phyloP scores from a whole-genome alignment of 164 flowering plant species.

The Taxillus chinensis region DNA sequence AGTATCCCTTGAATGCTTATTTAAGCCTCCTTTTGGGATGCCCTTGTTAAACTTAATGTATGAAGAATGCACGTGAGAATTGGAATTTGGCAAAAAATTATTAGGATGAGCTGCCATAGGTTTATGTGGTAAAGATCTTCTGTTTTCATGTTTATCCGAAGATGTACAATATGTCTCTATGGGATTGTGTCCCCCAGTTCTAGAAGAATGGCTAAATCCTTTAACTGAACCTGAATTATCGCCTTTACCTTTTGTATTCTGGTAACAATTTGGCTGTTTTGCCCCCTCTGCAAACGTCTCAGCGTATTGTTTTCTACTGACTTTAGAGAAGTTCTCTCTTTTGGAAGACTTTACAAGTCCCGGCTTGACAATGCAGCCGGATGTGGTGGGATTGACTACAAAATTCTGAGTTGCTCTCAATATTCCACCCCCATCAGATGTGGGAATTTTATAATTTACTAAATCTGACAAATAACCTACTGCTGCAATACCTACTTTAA shows the following conservation, averaged over 20 bases:
- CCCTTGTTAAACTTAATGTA: constrained; percentile 21
- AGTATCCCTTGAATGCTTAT: constrained; percentile 19
- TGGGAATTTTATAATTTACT: constrained; percentile 44
- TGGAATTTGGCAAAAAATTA: constrained; percentile 15
- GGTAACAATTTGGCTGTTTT: constrained; percentile 14
- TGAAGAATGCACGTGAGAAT: constrained; percentile 19
- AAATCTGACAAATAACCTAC: constrained; percentile 56
- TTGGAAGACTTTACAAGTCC: constrained; percentile 33
- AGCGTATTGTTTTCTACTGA: constrained; percentile 27
- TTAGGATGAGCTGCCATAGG: constrained; percentile 32
- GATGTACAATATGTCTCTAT: constrained; percentile 14
- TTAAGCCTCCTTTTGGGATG: constrained; percentile 25
- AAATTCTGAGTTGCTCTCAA: constrained; percentile 15
- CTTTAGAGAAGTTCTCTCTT: constrained; percentile 27
- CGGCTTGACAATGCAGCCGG: constrained; percentile 28
- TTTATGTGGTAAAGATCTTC: constrained; percentile 25
- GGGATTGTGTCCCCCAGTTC: constrained; percentile 18
- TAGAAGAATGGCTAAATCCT: constrained; percentile 21
- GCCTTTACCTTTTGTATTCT: constrained; percentile 24
- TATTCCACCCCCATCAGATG: constrained; percentile 36
- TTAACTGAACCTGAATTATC: constrained; percentile 19
- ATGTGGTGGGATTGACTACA: constrained; percentile 43
- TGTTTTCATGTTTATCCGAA: constrained; percentile 25
- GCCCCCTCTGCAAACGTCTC: constrained; percentile 24
- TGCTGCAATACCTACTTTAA: constrained; percentile 47